Conservation (phyloP, 2,329 filamentous ascomycete species). For the Chrysoporthe cubensis region DNA sequence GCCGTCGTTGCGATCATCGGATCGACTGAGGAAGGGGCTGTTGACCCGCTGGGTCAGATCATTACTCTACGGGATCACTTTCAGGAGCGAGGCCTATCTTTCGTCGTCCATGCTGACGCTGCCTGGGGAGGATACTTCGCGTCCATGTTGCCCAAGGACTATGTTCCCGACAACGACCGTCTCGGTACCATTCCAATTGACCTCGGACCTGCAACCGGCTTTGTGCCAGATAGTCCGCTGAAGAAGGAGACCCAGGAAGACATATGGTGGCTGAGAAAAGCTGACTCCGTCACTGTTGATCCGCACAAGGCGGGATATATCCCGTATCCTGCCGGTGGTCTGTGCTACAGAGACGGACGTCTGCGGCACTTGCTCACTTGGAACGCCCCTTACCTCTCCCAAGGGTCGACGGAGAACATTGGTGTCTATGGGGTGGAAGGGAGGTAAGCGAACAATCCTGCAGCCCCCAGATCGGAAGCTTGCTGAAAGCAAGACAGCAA, state of each 20-base stretch:
- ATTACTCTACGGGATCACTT: constrained; percentile 45
- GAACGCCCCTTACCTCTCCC: constrained; percentile 46
- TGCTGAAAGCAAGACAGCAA: constrained; percentile 40
- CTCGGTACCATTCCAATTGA: constrained; percentile 24
- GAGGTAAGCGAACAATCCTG: background rate
- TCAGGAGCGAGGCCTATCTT: constrained; percentile 47
- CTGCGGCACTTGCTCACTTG: constrained; percentile 50
- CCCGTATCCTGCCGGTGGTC: constrained; percentile 48
- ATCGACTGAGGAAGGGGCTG: constrained; percentile 52
- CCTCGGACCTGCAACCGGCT: constrained; percentile 28
- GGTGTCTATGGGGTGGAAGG: constrained; percentile 45
- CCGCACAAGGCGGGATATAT: constrained; percentile 53
- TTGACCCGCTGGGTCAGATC: constrained; percentile 45
- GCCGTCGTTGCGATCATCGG: constrained; percentile 51
- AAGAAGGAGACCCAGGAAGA: constrained; percentile 43
- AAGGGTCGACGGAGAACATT: constrained; percentile 40
- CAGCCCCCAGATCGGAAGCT: background rate
- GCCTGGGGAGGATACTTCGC: constrained; percentile 56
- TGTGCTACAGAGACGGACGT: constrained; percentile 49
- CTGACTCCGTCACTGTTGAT: constrained; percentile 52
- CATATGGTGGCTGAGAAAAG: constrained; percentile 43
- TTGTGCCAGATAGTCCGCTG: constrained; percentile 42
- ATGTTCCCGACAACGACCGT: constrained; percentile 35
- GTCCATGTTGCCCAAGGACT: constrained; percentile 45
- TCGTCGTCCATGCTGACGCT: constrained; percentile 51